Evolutionary conservation across 1,284 basidiomycete genomes (phyloP), one percentile per base, ranked within the genome.

Genomic region (Leccinum solheimii): DNA sequence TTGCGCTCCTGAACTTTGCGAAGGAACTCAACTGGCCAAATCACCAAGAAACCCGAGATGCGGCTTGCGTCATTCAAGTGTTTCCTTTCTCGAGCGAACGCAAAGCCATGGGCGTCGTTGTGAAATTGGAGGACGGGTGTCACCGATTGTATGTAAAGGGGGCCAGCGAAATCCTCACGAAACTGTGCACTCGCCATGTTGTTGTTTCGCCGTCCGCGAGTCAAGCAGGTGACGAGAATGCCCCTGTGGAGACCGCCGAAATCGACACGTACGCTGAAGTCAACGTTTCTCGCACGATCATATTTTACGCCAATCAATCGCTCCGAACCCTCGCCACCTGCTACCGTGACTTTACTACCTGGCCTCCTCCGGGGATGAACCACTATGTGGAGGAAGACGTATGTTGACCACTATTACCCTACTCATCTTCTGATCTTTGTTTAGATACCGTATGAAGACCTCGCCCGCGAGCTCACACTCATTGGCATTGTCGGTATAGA

Each of bases 221-320:
- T 3, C 68, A 71, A 55, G 23, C 68, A 10, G 58, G 63, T 45
- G 69, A 70, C 14, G 62, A 68, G n/a, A 67, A 69, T 40, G 70
- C 74, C 8, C 77, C 75, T 2, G 76, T 96, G 56, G 83, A 88
- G 72, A 86, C 85, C 3, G 76, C 73, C 58, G 75, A 76, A 1
- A 92, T 95, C 58, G 86, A 86, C 65, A 80, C 83, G 19, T 76
- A 86, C 19, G 86, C 87, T 19, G 80, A 81, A 65, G 87, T 90
- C 66, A 97, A 97, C 70, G 91, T 98, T 72, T 84, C 83, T 34
- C 83, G 90, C 60, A 98, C 95, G 16, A 98, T 97, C 77, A 95
- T 95, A 67, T 95, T 96, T 78, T 99, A 98, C 74, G 96, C 96
- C 70, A 94, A 95, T 76, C 96, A 98, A 80, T 92, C 88, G 26